Conservation (phyloP, 1,284 basidiomycete genomes). For the Stygiomarasmius scandens region DNA sequence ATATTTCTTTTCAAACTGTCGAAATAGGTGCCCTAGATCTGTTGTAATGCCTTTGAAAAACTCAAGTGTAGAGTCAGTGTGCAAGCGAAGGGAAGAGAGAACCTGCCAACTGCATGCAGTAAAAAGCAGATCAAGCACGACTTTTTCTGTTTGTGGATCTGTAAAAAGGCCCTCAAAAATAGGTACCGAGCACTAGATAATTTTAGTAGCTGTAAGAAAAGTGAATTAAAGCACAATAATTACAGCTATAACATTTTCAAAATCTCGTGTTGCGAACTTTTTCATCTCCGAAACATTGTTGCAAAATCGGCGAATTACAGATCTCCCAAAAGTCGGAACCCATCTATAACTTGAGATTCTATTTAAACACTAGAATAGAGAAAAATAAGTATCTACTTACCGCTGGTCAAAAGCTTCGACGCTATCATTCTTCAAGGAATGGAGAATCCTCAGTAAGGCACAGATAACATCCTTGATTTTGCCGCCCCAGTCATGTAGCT, state of each 20-base stretch:
- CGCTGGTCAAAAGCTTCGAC: slow-evolving; percentile 17
- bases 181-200: slow-evolving; percentile 6
- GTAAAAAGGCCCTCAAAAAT: slow-evolving; percentile 7
- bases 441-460: background rate
- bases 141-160: background rate
- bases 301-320: slow-evolving; percentile 23
- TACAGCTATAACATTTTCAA: slow-evolving; percentile 28
- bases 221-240: background rate
- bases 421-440: background rate
- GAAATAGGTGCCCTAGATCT: slow-evolving; percentile 9
- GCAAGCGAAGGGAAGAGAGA: slow-evolving; percentile 18
- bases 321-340: slow-evolving; percentile 20
- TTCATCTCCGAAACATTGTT: slow-evolving; percentile 25
- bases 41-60: slow-evolving; percentile 1
- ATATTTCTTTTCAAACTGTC: background rate
- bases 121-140: slow-evolving; percentile 1
- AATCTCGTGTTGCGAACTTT: slow-evolving; percentile 26
- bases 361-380: background rate
- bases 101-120: slow-evolving; percentile 19
- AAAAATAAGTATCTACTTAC: slow-evolving; percentile 17
- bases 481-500: slow-evolving; percentile 10
- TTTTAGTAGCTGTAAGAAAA: background rate
- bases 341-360: slow-evolving; percentile 8
- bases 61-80: slow-evolving; percentile 13
- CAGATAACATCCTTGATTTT: background rate